Evolutionary conservation across 192 early-diverging fungal species (phyloP), one percentile per base, ranked within the genome.

Genomic region (Coemansia sp.): DNA sequence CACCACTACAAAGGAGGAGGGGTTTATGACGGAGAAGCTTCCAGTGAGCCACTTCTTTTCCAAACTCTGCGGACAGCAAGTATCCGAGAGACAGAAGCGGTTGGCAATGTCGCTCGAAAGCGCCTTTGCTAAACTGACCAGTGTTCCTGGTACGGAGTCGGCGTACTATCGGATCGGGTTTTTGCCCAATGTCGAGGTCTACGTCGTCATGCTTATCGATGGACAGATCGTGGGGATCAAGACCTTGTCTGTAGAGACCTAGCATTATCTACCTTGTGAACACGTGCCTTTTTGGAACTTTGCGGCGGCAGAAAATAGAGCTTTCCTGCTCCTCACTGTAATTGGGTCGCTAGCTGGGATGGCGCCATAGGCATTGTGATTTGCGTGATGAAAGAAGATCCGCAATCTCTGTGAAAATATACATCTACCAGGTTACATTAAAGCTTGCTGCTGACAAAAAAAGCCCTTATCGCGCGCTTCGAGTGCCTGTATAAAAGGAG

Each of bases 121-220:
- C 11, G 62, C 57, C 13, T 81, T 81, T 43, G 42, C 26, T 3
- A 56, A 59, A 52, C 18, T 67, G 52, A 47, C 66, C 3, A 36
- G 34, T 11, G 38, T 25, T n/a, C 66, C 78, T 5, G 78, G 78
- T 2, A 33, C 73, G 1, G 60, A 56, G 14, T 39, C 56, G 21
- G 78, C 73, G 23, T 81, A 71, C 41, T 81, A 81, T 41, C 66
- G 78, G 12, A 61, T 81, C 13, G 78, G 78, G 3, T 56, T 81
- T 25, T 25, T 59, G 43, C 78, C 78, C 0, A 75, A 69, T 41
- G 75, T 81, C 50, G 78, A 81, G 37, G 69, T 81, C 1, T 81
- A 81, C 48, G 78, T 81, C 31, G 78, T 81, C 9, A 81, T 81
- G 73, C 73, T 81, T 4, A 62, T 81, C 20, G 78, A 81, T 35